Conservation (phyloP, 1,284 basidiomycete species). For the Testicularia cyperi region DNA sequence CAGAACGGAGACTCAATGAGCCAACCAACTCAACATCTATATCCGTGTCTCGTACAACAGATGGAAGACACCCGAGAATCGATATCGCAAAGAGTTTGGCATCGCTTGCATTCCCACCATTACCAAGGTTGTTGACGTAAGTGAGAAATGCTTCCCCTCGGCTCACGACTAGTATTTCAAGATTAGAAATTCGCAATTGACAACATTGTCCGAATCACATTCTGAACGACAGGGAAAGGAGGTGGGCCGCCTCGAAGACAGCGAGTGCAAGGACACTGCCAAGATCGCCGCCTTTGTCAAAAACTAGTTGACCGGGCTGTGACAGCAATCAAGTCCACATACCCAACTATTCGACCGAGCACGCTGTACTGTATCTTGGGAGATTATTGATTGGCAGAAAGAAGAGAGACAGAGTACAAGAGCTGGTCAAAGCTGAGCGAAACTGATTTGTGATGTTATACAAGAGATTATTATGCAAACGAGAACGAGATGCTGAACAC, state of each 20-base stretch:
- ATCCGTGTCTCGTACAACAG: constrained; percentile 1
- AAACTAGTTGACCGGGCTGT: not conserved
- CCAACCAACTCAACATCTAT: too few species aligned
- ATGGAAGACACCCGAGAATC: constrained; percentile 37
- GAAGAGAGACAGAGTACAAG: too few species aligned
- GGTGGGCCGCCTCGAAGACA: constrained; percentile 32
- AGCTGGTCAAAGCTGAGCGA: not conserved
- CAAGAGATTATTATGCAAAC: too few species aligned
- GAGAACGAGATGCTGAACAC: not conserved
- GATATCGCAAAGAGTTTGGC: constrained; percentile 22
- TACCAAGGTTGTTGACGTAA: constrained; percentile 25
- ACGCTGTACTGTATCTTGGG: too few species aligned
- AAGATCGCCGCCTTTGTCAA: constrained; percentile 22
- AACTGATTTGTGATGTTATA: too few species aligned
- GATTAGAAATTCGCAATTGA: not conserved
- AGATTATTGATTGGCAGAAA: too few species aligned
- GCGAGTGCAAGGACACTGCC: constrained; percentile 26
- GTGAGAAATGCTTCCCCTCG: too few species aligned
- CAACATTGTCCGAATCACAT: not conserved
- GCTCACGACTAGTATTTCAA: too few species aligned
- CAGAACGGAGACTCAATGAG: too few species aligned
- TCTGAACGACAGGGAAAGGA: constrained; percentile 23
- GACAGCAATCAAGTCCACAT: too few species aligned
- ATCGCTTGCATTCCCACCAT: constrained; percentile 41
- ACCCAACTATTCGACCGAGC: too few species aligned